These are phyloP conservation scores for Zanthoxylum bungeanum DNA, from an alignment of 345 rosid species.

Conservation along the genomic window DNA sequence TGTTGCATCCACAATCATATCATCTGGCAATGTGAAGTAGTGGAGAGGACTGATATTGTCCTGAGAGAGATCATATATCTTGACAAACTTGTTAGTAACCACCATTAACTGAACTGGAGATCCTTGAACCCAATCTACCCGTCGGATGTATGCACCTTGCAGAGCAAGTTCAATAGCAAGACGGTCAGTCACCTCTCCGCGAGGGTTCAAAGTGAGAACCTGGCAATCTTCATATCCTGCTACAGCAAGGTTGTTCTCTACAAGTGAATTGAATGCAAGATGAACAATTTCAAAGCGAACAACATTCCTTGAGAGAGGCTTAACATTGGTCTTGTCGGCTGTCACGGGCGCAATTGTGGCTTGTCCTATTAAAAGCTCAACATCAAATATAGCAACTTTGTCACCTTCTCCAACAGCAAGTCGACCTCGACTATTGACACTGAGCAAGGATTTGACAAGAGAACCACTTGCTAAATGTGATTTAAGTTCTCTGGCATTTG, in stretches of 20 bases:
- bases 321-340: conserved; percentile 92
- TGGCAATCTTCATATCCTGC: conserved; percentile 99
- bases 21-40: conserved; percentile 83
- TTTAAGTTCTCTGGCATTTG: conserved; percentile 90
- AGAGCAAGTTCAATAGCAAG: conserved; percentile 95
- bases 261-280: conserved; percentile 71
- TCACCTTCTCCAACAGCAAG: conserved; percentile 99
- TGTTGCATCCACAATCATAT: conserved; percentile 81
- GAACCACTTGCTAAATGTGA: conserved; percentile 84
- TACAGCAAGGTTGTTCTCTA: conserved; percentile 93
- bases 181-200: conserved; percentile 96
- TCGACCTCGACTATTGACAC: conserved; percentile 88
- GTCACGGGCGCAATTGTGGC: conserved; percentile 84
- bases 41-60: conserved; percentile 94
- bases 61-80: conserved; percentile 93
- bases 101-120: conserved; percentile 93
- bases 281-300: conserved; percentile 97
- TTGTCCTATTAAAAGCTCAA: conserved; percentile 90
- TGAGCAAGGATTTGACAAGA: conserved; percentile 89
- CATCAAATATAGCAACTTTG: conserved; percentile 95
- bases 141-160: conserved; percentile 90
- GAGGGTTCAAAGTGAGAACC: conserved; percentile 83
- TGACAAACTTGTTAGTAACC: conserved; percentile 85
- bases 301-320: conserved; percentile 92
- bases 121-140: conserved; percentile 93